Base-by-base conservation (phyloP, 495 filamentous ascomycete genomes). In the Penicillium subrubescens region DNA sequence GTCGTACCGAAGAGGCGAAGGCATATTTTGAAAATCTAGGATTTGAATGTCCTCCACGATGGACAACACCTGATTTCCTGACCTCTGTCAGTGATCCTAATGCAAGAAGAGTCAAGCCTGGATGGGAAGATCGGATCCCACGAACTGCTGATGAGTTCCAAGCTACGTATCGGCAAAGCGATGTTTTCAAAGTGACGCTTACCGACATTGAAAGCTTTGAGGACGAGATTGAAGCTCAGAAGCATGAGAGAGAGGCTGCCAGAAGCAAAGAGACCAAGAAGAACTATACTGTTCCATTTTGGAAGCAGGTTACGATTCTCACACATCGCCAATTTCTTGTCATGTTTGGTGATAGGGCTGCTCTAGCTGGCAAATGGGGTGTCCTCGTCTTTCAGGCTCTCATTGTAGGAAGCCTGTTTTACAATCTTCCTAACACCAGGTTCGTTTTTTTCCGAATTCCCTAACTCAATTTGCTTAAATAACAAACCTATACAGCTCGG, bases 331-430 rank as follows among this genome's bases (percentile, higher is more conserved):
- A 91, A 67, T 86, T 88, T 52, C 72, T 86, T 17, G 82, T 91
- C 52, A 90, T 91, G 82, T 70, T 83, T 61, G 87, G 87, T 12
- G 88, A 90, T 61, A 79, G 73, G 63, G 76, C 81, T 39, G 82
- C 83, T 1, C 71, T 89, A 27, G 61, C 73, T 43, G 77, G 75
- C 5, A 82, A 82, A 67, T 87, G 85, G 82, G 80, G 81, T 23
- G 86, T 86, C 48, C 86, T 90, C 44, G 63, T 91, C 33, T 89
- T 92, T 73, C 88, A 91, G 67, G 87, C 88, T 27, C 76, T 95
- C 7, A 90, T 96, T 58, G 84, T 93, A 21, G 91, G 92, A 41
- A 89, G 86, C 61, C 70, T 93, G 12, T 96, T 94, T 70, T 94
- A 86, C 74, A 79, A 93, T 48, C 82, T 88, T 1, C 89, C 89